Conservation (phyloP, 352 stramenopile species). For the Pythium pyrilobum region DNA sequence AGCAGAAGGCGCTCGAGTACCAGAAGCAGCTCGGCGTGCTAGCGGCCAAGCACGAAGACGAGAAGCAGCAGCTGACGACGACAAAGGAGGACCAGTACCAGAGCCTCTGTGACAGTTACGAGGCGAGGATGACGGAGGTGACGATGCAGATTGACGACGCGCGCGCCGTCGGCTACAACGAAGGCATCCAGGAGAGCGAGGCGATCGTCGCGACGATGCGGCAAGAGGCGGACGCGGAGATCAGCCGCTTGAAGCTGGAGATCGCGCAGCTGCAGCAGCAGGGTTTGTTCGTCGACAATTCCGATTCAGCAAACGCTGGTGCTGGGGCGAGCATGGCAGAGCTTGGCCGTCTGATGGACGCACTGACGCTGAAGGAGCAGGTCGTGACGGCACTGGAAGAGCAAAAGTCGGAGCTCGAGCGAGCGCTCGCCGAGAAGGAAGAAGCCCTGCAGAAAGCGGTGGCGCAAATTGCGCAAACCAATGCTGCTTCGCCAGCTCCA, state of each 20-base stretch:
- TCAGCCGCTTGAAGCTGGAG: slow-evolving; percentile 19
- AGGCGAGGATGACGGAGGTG: slow-evolving; percentile 60
- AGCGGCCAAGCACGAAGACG: slow-evolving; percentile 39
- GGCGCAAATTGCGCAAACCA: neutral
- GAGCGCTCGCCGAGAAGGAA: slow-evolving; percentile 6
- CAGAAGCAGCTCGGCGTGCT: slow-evolving; percentile 46
- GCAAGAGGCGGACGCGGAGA: slow-evolving; percentile 37
- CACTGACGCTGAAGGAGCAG: slow-evolving; percentile 18
- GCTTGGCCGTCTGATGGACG: slow-evolving; percentile 13
- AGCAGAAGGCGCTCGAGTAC: slow-evolving; percentile 61
- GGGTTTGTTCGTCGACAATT: neutral
- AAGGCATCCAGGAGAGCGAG: slow-evolving; percentile 74
- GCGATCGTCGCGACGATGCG: slow-evolving; percentile 56
- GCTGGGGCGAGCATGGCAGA: slow-evolving; percentile 3
- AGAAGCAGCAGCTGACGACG: slow-evolving; percentile 34
- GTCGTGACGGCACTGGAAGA: slow-evolving; percentile 16
- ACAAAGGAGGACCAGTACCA: slow-evolving; percentile 60
- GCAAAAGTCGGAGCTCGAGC: slow-evolving; percentile 9
- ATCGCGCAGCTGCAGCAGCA: slow-evolving; percentile 19
- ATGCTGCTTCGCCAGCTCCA: neutral
- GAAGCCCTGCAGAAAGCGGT: slow-evolving; percentile 1
- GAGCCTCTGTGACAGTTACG: slow-evolving; percentile 62
- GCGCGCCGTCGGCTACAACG: slow-evolving; percentile 56
- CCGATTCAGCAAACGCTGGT: neutral
- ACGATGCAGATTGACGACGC: slow-evolving; percentile 81